A percentile compares a stretch with the other conserved stretches of the same genome.
Evolutionary conservation across 2,329 filamentous ascomycete species (phyloP).

Genomic region (Sporothrix pallida): DNA sequence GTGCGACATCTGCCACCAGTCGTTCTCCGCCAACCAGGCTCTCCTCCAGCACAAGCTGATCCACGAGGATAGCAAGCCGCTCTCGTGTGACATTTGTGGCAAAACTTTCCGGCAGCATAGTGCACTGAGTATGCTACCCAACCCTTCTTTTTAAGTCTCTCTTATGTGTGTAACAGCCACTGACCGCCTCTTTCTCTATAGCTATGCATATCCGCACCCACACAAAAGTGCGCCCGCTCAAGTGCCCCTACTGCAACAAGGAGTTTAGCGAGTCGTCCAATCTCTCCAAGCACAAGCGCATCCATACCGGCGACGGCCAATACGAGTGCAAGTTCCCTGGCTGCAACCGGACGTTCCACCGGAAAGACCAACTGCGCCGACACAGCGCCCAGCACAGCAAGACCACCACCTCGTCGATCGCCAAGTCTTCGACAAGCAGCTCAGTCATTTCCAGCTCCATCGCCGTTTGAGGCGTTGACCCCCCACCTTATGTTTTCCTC

Average conservation of each 20-base stretch:
- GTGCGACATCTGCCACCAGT: slow-evolving; percentile 61
- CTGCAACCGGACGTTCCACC: slow-evolving; percentile 64
- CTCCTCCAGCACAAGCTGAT: slow-evolving; percentile 70
- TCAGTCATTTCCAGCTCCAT: background rate
- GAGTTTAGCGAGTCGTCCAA: slow-evolving; percentile 70
- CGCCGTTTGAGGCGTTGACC: background rate
- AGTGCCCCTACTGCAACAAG: slow-evolving; percentile 64
- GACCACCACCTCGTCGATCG: slow-evolving; percentile 20
- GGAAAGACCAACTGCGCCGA: slow-evolving; percentile 65
- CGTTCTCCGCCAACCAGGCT: slow-evolving; percentile 70
- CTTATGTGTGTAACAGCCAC: background rate
- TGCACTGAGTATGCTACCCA: slow-evolving; percentile 61
- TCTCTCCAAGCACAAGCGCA: slow-evolving; percentile 68
- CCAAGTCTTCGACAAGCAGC: slow-evolving; percentile 11
- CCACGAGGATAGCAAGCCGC: slow-evolving; percentile 70
- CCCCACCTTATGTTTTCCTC: background rate
- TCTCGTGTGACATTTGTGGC: slow-evolving; percentile 61
- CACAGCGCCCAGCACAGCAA: slow-evolving; percentile 53
- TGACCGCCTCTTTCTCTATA: slow-evolving; percentile 40
- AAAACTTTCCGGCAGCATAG: slow-evolving; percentile 71
- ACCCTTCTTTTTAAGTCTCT: background rate
- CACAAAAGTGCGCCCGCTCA: slow-evolving; percentile 67
- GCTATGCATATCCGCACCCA: slow-evolving; percentile 72
- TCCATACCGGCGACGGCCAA: slow-evolving; percentile 60
- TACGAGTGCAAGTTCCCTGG: slow-evolving; percentile 55